phyloP scores from a whole-genome alignment of 306 rosid species.

The Quercus gilva region DNA sequence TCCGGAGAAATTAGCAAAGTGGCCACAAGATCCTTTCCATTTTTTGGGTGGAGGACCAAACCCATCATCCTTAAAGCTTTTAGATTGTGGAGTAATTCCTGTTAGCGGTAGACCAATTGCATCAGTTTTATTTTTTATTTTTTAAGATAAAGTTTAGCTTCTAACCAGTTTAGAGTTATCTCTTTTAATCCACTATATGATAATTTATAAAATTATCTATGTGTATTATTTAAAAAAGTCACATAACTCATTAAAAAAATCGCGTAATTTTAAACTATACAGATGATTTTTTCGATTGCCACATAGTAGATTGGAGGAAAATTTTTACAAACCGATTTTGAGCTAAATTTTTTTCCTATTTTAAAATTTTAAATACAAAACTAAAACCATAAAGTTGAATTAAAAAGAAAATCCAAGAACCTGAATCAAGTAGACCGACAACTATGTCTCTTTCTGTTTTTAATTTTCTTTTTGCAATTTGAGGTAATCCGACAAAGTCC shows the following conservation, averaged over 20 bases:
- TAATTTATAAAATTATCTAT: no score
- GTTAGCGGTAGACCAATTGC: background rate
- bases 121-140: background rate
- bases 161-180: no score
- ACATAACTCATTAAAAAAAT: no score
- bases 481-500: slow-evolving; percentile 79
- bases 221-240: no score
- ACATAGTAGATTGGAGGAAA: no score
- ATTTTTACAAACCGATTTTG: no score
- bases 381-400: background rate
- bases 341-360: no score
- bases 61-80: slow-evolving; percentile 75
- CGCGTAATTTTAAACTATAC: no score
- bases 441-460: slow-evolving; percentile 47
- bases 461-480: slow-evolving; percentile 54
- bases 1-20: slow-evolving; percentile 74
- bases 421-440: slow-evolving; percentile 82
- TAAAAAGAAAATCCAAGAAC: slow-evolving; percentile 18
- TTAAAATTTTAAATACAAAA: background rate
- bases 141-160: no score
- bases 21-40: slow-evolving; percentile 83
- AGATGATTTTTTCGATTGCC: no score
- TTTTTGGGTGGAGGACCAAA: slow-evolving; percentile 76
- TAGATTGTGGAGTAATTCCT: slow-evolving; percentile 80
- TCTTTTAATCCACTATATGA: no score